These are phyloP conservation scores for Carallia pectinifolia DNA, from an alignment of 345 rosid genomes.

Conservation along the genomic window DNA sequence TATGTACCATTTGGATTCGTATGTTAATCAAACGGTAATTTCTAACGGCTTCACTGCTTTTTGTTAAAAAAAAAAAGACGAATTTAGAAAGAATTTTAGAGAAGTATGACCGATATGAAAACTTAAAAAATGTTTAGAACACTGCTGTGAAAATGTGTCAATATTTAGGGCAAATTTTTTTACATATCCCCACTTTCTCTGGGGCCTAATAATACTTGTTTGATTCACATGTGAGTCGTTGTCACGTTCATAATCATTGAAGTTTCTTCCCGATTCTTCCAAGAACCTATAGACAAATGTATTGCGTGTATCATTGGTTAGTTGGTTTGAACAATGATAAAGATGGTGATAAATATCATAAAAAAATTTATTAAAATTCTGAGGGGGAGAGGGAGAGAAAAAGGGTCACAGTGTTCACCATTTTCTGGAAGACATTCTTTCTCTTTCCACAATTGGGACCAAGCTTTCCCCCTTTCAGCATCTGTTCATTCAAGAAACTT, in stretches of 20 bases:
- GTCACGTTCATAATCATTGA: neutral
- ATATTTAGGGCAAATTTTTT: too few relatives aligned
- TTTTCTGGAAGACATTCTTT: neutral
- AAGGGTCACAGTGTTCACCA: neutral
- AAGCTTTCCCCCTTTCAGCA: neutral
- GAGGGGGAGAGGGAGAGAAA: neutral
- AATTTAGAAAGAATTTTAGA: too few relatives aligned
- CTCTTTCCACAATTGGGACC: neutral
- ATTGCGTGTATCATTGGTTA: neutral
- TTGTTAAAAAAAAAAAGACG: too few relatives aligned
- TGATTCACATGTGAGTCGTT: neutral
- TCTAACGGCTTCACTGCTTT: too few relatives aligned
- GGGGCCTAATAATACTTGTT: neutral
- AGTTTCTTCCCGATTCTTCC: slow-evolving; percentile 14
- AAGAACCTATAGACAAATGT: neutral
- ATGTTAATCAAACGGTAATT: too few relatives aligned
- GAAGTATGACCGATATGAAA: too few relatives aligned
- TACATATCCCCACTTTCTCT: too few relatives aligned
- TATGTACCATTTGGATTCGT: too few relatives aligned
- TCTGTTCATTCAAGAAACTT: neutral
- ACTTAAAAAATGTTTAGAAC: too few relatives aligned
- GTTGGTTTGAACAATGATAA: neutral
- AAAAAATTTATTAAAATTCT: neutral
- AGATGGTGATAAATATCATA: neutral
- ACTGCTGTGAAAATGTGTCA: too few relatives aligned